phyloP scores from a whole-genome alignment of 257 asterid species.

The Thymus mandschuricus region DNA sequence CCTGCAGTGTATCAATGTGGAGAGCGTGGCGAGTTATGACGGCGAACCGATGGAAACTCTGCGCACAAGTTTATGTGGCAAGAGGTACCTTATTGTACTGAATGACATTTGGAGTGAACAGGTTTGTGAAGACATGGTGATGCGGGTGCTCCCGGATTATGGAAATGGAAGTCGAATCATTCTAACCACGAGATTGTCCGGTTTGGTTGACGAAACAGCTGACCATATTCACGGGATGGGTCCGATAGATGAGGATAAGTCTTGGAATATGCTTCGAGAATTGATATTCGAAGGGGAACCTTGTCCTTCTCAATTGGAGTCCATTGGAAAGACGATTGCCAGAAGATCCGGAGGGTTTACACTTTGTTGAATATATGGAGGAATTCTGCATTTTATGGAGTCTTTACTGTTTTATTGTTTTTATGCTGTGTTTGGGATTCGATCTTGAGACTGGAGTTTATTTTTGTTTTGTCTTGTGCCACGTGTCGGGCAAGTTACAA shows the following conservation, averaged over 20 bases:
- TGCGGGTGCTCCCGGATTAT: background rate
- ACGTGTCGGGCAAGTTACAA: too few species aligned
- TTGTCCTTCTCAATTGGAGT: slow-evolving; percentile 5
- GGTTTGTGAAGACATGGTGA: background rate
- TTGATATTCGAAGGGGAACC: background rate
- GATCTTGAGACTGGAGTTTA: too few species aligned
- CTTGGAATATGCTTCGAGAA: background rate
- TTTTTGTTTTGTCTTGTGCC: too few species aligned
- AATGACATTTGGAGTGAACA: too few species aligned
- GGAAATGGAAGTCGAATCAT: slow-evolving; percentile 10
- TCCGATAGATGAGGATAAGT: background rate
- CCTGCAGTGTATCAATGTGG: background rate
- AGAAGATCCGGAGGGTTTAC: too few species aligned
- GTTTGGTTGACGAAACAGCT: background rate
- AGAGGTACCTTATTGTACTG: background rate
- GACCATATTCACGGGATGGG: background rate
- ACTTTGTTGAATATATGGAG: too few species aligned
- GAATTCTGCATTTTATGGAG: too few species aligned
- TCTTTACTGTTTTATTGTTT: too few species aligned
- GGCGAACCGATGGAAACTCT: background rate
- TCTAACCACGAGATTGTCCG: background rate
- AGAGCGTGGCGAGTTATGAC: background rate
- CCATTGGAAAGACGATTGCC: too few species aligned
- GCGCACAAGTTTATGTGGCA: too few species aligned
- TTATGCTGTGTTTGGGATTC: too few species aligned